phyloP scores from a whole-genome alignment of 306 rosid species.

The Citrullus colocynthis region DNA sequence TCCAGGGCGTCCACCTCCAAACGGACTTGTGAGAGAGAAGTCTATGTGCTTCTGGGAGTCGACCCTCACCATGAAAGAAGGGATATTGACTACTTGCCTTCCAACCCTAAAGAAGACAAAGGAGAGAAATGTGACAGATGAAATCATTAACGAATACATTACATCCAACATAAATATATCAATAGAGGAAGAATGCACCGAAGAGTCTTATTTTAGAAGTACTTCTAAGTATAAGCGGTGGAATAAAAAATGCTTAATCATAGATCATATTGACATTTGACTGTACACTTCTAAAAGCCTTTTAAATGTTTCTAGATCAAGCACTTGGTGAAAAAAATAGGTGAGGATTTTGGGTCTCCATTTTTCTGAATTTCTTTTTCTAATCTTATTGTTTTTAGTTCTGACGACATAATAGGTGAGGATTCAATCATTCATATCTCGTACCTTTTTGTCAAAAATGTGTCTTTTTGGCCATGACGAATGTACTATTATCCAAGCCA shows the following conservation, averaged over 20 bases:
- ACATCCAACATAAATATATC: background rate
- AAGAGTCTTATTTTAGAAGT: background rate
- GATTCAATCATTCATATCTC: too few species aligned
- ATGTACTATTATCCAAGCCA: background rate
- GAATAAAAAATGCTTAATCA: background rate
- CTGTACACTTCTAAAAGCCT: background rate
- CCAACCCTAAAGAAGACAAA: background rate
- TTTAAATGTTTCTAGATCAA: background rate
- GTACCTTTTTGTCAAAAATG: too few species aligned
- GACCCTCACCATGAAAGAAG: slow-evolving; percentile 3
- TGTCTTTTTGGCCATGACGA: background rate
- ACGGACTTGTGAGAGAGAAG: slow-evolving; percentile 2
- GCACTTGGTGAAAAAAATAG: background rate
- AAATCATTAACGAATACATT: background rate
- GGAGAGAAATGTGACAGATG: background rate
- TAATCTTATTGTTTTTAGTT: too few species aligned
- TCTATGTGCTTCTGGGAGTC: slow-evolving; percentile 5
- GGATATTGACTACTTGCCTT: background rate
- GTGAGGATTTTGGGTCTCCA: too few species aligned
- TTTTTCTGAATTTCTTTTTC: too few species aligned
- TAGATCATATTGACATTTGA: background rate
- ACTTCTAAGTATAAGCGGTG: background rate
- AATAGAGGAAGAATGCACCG: background rate
- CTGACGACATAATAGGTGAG: too few species aligned
- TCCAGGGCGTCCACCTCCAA: slow-evolving; percentile 3